Evolutionary conservation across 2,329 filamentous ascomycete species (phyloP), one percentile per base, ranked within the genome.

Genomic region (Endocalyx cinctus): DNA sequence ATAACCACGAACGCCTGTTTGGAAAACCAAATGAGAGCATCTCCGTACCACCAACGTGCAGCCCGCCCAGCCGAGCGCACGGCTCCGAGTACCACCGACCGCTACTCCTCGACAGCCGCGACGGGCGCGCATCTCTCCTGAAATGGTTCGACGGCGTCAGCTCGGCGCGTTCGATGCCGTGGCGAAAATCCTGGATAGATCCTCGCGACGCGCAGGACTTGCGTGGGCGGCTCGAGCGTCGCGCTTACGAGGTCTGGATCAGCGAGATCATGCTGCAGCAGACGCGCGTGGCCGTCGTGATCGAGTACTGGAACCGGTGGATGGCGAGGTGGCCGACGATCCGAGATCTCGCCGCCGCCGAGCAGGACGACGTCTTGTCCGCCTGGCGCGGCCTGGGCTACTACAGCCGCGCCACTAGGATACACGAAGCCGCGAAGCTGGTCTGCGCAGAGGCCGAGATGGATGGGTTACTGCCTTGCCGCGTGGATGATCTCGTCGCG

Each of bases 251-350:
- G 51, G 77, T 82, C 29, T 81, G 77, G 74, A 78, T 82, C 49
- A 77, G 71, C 48, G 77, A 82, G 58, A 73, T 80, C 45, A 82
- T 82, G 77, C 65, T 81, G 10, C 77, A 82, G 52, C 77, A 82
- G 56, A 82, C 77, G 2, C 72, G 77, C 17, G 77, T 82, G 4
- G 67, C 72, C 3, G 71, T 70, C 6, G 77, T 80, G 1, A 71
- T 79, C 14, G 73, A 71, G 30, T 82, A 82, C 51, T 82, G 77
- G 72, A 74, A 70, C 18, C 63, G 63, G 1, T 82, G 77, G 77
- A 77, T 77, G 62, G 62, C 54, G 1, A 67, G 67, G 35, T 82
- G 77, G 75, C 75, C 76, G 1, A 76, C 73, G 0, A 67, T 81
- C 4, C 63, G 66, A 2, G 68, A 72, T 15, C 64, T 82, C 6